phyloP scores from a whole-genome alignment of 2,329 filamentous ascomycete species.

The Raffaelea ambrosiae region DNA sequence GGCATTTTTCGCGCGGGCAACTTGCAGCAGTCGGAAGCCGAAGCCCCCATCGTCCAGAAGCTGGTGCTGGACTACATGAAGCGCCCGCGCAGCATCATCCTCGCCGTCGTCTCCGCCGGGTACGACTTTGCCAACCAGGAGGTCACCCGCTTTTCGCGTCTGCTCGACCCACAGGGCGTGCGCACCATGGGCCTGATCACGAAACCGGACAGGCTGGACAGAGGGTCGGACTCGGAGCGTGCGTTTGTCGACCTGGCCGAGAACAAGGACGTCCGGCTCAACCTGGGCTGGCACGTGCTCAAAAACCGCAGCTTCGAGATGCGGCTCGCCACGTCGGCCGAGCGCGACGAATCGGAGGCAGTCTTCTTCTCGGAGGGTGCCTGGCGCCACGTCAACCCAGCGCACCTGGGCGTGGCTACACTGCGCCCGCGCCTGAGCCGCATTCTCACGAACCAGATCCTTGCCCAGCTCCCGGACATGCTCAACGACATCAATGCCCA shows the following conservation, averaged over 20 bases:
- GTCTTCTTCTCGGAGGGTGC: slow-evolving; percentile 33
- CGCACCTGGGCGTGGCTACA: slow-evolving; percentile 35
- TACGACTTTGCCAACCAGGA: slow-evolving; percentile 51
- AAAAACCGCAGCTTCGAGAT: slow-evolving; percentile 34
- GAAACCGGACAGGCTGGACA: slow-evolving; percentile 38
- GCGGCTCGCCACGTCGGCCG: slow-evolving; percentile 17
- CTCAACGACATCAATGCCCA: slow-evolving; percentile 31
- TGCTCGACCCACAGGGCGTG: slow-evolving; percentile 18
- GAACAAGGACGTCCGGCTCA: slow-evolving; percentile 37
- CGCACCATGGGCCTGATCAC: slow-evolving; percentile 51
- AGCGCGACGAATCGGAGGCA: slow-evolving; percentile 30
- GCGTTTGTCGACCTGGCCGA: slow-evolving; percentile 31
- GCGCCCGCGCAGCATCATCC: slow-evolving; percentile 47
- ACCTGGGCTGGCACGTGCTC: slow-evolving; percentile 45
- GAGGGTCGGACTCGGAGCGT: slow-evolving; percentile 29
- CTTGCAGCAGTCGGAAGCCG: slow-evolving; percentile 33
- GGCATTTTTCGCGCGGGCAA: slow-evolving; percentile 43
- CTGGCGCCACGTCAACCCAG: slow-evolving; percentile 27
- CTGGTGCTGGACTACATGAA: slow-evolving; percentile 49
- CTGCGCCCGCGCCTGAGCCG: slow-evolving; percentile 41
- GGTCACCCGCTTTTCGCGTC: slow-evolving; percentile 41
- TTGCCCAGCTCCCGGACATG: slow-evolving; percentile 34
- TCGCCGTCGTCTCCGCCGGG: slow-evolving; percentile 49
- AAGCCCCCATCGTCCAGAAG: slow-evolving; percentile 33
- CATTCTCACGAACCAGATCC: slow-evolving; percentile 39